A percentile compares a stretch with the other conserved stretches of the same genome.
These are phyloP conservation scores for Scheffersomyces amazonensis DNA, from an alignment of 805 yeast genomes.

Conservation along the genomic window DNA sequence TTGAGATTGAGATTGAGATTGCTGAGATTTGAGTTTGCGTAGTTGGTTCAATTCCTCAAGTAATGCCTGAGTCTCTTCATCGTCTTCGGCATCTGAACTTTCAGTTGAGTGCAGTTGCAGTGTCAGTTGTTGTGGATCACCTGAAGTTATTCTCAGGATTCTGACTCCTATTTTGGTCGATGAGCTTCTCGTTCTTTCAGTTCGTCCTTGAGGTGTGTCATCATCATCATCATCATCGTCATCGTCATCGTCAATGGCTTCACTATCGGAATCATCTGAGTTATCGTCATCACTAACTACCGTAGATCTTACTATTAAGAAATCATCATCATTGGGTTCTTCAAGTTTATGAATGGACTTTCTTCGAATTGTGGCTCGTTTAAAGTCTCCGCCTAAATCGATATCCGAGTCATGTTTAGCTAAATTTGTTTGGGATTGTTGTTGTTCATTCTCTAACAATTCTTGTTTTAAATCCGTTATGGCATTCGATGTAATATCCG, in stretches of 20 bases:
- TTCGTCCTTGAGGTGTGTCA: background rate
- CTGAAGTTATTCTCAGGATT: no score
- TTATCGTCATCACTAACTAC: background rate
- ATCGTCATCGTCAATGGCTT: background rate
- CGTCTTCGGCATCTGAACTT: conserved; percentile 6
- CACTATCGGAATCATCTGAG: background rate
- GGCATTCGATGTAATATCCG: conserved; percentile 19
- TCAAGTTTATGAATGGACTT: background rate
- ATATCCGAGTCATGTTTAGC: background rate
- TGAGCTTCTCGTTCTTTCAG: no score
- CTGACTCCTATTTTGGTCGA: no score
- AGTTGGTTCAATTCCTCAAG: conserved; percentile 14
- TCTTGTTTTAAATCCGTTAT: conserved; percentile 20
- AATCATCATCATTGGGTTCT: conserved; percentile 1
- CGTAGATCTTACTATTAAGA: background rate
- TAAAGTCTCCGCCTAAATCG: background rate
- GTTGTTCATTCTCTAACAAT: conserved; percentile 11
- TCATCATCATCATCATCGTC: conserved; percentile 2
- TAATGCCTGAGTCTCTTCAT: conserved; percentile 15
- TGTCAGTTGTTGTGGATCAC: no score
- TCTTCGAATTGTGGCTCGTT: background rate
- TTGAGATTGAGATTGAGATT: conserved; percentile 6
- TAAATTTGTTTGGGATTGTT: background rate
- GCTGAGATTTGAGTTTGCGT: conserved; percentile 9
- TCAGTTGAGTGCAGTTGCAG: no score